Percentiles rank a stretch among this genome's conserved stretches.
Evolutionary conservation across 345 rosid genomes (phyloP).

Genomic region (Rhodamnia argentea): DNA sequence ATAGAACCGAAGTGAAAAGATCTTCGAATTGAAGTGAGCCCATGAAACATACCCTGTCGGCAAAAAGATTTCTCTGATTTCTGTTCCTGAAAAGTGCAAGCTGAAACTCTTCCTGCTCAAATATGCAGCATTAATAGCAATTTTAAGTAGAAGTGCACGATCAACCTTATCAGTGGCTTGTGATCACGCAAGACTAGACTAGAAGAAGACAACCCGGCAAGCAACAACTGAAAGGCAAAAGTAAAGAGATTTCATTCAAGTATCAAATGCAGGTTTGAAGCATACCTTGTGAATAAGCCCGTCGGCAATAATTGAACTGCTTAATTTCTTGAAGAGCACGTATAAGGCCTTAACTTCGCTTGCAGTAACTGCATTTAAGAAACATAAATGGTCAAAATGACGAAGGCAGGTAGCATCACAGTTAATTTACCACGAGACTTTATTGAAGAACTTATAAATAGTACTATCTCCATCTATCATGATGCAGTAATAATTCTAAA

Average conservation of each 20-base stretch:
- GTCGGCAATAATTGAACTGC: conserved; percentile 70
- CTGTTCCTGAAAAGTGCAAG: conserved; percentile 78
- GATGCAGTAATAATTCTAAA: not conserved
- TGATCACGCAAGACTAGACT: not conserved
- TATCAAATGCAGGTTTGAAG: not conserved
- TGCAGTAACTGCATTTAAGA: conserved; percentile 47
- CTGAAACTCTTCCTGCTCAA: conserved; percentile 76
- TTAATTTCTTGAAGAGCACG: conserved; percentile 77
- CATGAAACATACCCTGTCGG: conserved; percentile 52
- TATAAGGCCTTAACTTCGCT: conserved; percentile 76
- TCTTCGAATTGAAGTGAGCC: not conserved
- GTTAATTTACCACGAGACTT: not conserved
- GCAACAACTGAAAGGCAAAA: not conserved
- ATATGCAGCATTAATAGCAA: not conserved
- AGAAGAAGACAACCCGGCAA: not conserved
- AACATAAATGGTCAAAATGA: not conserved
- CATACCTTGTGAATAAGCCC: conserved; percentile 87
- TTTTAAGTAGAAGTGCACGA: not conserved
- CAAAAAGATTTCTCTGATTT: conserved; percentile 61
- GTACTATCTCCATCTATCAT: not conserved
- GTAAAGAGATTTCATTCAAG: not conserved
- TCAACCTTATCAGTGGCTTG: not conserved
- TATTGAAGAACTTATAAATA: not conserved
- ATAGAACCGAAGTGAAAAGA: not conserved
- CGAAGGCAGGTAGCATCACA: not conserved